Evolutionary conservation across 2,329 filamentous ascomycete genomes (phyloP).

Genomic region (Fusarium torreyae): DNA sequence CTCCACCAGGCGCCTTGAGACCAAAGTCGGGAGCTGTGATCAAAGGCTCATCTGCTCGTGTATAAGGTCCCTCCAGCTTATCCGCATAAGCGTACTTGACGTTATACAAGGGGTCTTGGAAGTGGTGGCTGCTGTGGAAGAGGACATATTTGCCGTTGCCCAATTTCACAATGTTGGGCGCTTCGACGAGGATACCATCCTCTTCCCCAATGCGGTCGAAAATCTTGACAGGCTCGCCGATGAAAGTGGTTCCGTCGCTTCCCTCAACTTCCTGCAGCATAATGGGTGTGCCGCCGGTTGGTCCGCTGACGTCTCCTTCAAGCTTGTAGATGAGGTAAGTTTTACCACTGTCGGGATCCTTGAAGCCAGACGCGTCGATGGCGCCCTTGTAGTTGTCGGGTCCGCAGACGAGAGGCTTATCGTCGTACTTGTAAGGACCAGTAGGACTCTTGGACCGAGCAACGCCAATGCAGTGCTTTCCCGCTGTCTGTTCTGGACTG

Average conservation of each 20-base stretch:
- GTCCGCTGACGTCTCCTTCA: slow-evolving; percentile 15
- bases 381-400: slow-evolving; percentile 7
- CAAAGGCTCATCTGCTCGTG: slow-evolving; percentile 9
- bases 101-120: slow-evolving; percentile 14
- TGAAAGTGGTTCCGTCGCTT: slow-evolving; percentile 9
- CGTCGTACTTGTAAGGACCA: slow-evolving; percentile 15
- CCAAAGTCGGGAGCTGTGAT: slow-evolving; percentile 18
- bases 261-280: slow-evolving; percentile 24
- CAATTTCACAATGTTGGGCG: slow-evolving; percentile 14
- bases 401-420: slow-evolving; percentile 10
- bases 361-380: slow-evolving; percentile 24
- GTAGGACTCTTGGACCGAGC: slow-evolving; percentile 10
- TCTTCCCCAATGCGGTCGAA: slow-evolving; percentile 18
- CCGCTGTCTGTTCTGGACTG: not conserved
- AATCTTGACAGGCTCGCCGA: slow-evolving; percentile 9
- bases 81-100: slow-evolving; percentile 26
- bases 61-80: slow-evolving; percentile 8
- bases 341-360: slow-evolving; percentile 7
- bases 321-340: slow-evolving; percentile 23
- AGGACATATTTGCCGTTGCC: slow-evolving; percentile 17
- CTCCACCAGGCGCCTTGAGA: slow-evolving; percentile 21
- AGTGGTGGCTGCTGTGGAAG: slow-evolving; percentile 28
- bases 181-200: slow-evolving; percentile 12
- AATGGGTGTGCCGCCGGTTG: slow-evolving; percentile 16
- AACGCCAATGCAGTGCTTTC: slow-evolving; percentile 14